A percentile compares a stretch with the other conserved stretches of the same genome.
phyloP scores from a whole-genome alignment of 257 asterid species.

The Nicotiana noctiflora region DNA sequence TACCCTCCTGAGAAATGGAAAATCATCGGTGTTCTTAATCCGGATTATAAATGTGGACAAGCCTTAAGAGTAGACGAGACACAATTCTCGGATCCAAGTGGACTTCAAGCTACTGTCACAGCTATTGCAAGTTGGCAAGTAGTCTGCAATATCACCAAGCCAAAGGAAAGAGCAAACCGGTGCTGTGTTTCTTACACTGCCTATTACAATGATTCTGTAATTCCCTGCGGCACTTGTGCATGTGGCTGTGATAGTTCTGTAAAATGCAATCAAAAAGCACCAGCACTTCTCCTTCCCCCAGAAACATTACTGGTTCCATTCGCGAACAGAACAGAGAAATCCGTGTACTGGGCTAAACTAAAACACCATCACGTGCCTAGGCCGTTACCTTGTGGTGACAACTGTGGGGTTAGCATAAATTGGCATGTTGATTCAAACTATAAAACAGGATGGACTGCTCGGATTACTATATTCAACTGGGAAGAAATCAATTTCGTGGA shows the following conservation, averaged over 20 bases:
- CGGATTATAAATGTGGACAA: slow-evolving; percentile 67
- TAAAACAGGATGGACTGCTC: slow-evolving; percentile 77
- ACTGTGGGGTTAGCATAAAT: slow-evolving; percentile 84
- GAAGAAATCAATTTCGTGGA: slow-evolving; percentile 39
- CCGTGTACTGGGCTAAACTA: slow-evolving; percentile 53
- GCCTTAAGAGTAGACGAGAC: slow-evolving; percentile 64
- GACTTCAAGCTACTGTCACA: slow-evolving; percentile 35
- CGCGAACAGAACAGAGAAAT: slow-evolving; percentile 48
- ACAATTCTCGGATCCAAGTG: slow-evolving; percentile 59
- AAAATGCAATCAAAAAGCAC: slow-evolving; percentile 35
- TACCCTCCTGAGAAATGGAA: slow-evolving; percentile 84
- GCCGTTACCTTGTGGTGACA: slow-evolving; percentile 73
- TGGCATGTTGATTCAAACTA: slow-evolving; percentile 90
- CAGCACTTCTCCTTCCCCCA: slow-evolving; percentile 49
- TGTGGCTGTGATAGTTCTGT: slow-evolving; percentile 52
- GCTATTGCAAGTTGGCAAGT: slow-evolving; percentile 87
- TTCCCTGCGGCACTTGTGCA: slow-evolving; percentile 84
- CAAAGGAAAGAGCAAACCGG: slow-evolving; percentile 41
- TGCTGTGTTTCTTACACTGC: slow-evolving; percentile 91
- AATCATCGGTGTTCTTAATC: slow-evolving; percentile 55
- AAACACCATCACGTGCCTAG: slow-evolving; percentile 36
- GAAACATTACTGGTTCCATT: slow-evolving; percentile 76
- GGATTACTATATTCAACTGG: slow-evolving; percentile 92
- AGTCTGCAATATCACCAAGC: slow-evolving; percentile 62
- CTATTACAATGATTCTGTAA: slow-evolving; percentile 52